These are phyloP conservation scores for Penicillium paxilli DNA, from an alignment of 495 filamentous ascomycete species.

Conservation along the genomic window DNA sequence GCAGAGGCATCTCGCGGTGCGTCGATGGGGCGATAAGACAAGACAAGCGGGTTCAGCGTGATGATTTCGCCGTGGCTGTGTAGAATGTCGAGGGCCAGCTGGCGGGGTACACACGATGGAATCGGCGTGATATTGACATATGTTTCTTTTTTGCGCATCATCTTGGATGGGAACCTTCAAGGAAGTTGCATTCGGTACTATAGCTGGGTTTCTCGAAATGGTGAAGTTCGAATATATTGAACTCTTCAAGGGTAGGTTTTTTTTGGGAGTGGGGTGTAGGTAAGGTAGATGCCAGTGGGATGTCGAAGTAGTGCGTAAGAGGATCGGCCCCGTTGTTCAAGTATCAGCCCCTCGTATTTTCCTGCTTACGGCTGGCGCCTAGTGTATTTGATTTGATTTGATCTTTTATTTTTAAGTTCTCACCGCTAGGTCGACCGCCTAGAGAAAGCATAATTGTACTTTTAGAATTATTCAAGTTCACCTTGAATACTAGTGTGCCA, in stretches of 20 bases:
- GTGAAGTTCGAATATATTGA: neutral
- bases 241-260: neutral
- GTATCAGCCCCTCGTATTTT: neutral
- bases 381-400: no score
- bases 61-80: conserved; percentile 78
- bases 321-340: neutral
- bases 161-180: no score
- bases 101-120: conserved; percentile 62
- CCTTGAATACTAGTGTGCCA: no score
- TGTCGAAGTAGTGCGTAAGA: neutral
- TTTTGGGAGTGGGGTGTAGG: neutral
- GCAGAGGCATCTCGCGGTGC: conserved; percentile 59
- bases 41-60: conserved; percentile 76
- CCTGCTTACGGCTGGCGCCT: neutral
- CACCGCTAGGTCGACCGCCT: no score
- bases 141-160: conserved; percentile 29
- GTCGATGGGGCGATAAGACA: conserved; percentile 62
- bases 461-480: no score
- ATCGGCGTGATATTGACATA: conserved; percentile 70
- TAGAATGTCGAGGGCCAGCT: conserved; percentile 66
- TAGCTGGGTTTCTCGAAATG: no score
- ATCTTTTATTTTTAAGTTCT: no score
- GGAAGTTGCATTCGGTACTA: no score
- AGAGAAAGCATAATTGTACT: no score
- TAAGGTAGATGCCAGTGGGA: neutral